These are phyloP conservation scores for Pseudogymnoascus sp. DNA, from an alignment of 2,329 filamentous ascomycete species.

Conservation along the genomic window DNA sequence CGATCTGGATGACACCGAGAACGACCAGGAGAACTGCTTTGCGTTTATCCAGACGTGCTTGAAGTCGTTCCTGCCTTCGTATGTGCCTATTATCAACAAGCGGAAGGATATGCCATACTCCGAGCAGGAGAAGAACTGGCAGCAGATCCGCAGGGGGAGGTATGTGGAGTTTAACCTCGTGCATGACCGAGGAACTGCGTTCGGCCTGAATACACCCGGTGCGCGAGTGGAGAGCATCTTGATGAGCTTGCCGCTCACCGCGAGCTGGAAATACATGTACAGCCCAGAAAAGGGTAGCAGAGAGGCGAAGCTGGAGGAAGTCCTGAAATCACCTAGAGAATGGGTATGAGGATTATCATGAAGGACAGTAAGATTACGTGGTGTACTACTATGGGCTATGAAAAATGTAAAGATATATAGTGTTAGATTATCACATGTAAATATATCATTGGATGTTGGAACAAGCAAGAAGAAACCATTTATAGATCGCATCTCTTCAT, in stretches of 20 bases:
- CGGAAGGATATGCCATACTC: slow-evolving; percentile 89
- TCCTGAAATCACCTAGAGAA: slow-evolving; percentile 55
- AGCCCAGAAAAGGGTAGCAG: slow-evolving; percentile 64
- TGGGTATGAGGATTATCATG: slow-evolving; percentile 45
- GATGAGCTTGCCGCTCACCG: slow-evolving; percentile 92
- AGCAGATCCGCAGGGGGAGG: slow-evolving; percentile 85
- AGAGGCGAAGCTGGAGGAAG: slow-evolving; percentile 74
- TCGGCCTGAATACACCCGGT: slow-evolving; percentile 87
- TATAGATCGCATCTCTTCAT: slow-evolving; percentile 6
- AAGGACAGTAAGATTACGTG: slow-evolving; percentile 1
- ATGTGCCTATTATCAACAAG: slow-evolving; percentile 78
- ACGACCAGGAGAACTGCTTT: slow-evolving; percentile 83
- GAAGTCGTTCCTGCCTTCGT: slow-evolving; percentile 80
- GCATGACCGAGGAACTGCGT: slow-evolving; percentile 89
- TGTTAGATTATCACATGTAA: slow-evolving; percentile 8
- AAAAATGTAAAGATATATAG: slow-evolving; percentile 1
- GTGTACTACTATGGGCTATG: slow-evolving; percentile 1
- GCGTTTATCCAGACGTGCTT: slow-evolving; percentile 81
- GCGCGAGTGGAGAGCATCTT: slow-evolving; percentile 92
- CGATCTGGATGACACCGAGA: slow-evolving; percentile 80
- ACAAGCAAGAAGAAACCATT: neutral
- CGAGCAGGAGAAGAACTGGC: slow-evolving; percentile 85
- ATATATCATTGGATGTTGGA: neutral
- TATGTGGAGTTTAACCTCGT: slow-evolving; percentile 99
- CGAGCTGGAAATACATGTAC: slow-evolving; percentile 95